Percentiles rank a stretch among this genome's conserved stretches.
phyloP scores from a whole-genome alignment of 2,329 filamentous ascomycete species.

The Sclerotiophoma versabilis region DNA sequence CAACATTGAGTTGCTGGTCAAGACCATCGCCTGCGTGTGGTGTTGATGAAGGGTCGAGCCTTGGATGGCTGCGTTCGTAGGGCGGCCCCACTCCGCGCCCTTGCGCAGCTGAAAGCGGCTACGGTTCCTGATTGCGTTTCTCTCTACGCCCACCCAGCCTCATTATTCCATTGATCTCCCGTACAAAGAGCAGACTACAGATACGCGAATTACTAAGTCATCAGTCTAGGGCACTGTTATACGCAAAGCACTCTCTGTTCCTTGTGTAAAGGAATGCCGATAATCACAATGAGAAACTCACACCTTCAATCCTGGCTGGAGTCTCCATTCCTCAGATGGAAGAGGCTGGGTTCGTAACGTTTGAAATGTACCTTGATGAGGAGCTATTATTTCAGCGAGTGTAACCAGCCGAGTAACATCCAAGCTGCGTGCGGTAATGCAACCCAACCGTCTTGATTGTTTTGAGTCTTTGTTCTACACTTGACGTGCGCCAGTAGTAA shows the following conservation, averaged over 20 bases:
- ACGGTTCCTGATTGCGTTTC: not conserved
- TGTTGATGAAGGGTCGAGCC: not conserved
- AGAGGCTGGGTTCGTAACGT: not conserved
- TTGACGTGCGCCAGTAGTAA: conserved; percentile 18
- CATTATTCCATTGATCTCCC: not conserved
- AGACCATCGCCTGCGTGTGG: not conserved
- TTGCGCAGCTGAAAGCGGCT: conserved; percentile 18
- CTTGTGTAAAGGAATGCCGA: not conserved
- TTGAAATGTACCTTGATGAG: conserved; percentile 3
- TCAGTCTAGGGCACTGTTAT: no score
- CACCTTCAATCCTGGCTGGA: not conserved
- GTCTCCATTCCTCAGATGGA: conserved; percentile 1
- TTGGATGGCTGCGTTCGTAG: conserved; percentile 19
- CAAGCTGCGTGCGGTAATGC: conserved; percentile 10
- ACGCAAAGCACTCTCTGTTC: no score
- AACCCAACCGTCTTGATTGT: conserved; percentile 1
- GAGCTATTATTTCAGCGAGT: not conserved
- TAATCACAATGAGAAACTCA: no score
- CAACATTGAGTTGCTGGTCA: not conserved
- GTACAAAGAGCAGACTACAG: not conserved
- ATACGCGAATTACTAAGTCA: not conserved
- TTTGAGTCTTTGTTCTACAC: conserved; percentile 36
- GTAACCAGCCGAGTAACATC: conserved; percentile 2
- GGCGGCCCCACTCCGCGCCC: conserved; percentile 4
- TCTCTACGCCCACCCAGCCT: not conserved